These are phyloP conservation scores for Chalaropsis thielavioides DNA, from an alignment of 2,329 filamentous ascomycete genomes.

Conservation along the genomic window DNA sequence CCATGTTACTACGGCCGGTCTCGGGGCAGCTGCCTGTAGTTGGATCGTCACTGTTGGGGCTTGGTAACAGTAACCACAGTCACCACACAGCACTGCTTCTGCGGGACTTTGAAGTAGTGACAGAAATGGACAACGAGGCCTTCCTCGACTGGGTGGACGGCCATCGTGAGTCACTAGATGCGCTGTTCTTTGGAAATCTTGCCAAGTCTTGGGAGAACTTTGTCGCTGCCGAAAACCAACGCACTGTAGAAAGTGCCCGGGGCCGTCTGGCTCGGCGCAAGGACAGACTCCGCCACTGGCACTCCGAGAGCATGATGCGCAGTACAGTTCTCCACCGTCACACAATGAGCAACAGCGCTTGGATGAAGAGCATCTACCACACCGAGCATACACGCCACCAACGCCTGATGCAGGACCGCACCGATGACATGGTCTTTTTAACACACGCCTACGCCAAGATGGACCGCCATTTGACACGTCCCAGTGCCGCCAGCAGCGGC, in stretches of 20 bases:
- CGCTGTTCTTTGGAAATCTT: conserved; percentile 67
- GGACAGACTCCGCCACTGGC: conserved; percentile 72
- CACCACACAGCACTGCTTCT: conserved; percentile 8
- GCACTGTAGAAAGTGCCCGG: conserved; percentile 60
- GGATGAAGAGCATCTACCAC: conserved; percentile 90
- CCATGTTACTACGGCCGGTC: conserved; percentile 56
- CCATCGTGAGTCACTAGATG: conserved; percentile 62
- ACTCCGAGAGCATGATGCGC: conserved; percentile 48
- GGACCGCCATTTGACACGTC: conserved; percentile 60
- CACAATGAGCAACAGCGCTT: conserved; percentile 72
- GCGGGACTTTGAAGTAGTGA: conserved; percentile 67
- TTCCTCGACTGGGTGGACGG: conserved; percentile 83
- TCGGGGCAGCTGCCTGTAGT: conserved; percentile 25
- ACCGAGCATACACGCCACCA: conserved; percentile 89
- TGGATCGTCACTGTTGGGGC: not conserved
- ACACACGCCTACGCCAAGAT: conserved; percentile 63
- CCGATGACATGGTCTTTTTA: conserved; percentile 73
- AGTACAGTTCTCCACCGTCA: conserved; percentile 68
- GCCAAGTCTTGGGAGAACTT: conserved; percentile 81
- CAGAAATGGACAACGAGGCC: conserved; percentile 74
- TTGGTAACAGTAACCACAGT: conserved; percentile 6
- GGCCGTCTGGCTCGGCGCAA: conserved; percentile 57
- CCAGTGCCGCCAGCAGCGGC: conserved; percentile 43
- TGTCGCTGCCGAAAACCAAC: conserved; percentile 65
- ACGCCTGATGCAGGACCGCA: conserved; percentile 76